Evolutionary conservation across 805 yeast species (phyloP).

Genomic region (Trichomonascus vanleenenianus): DNA sequence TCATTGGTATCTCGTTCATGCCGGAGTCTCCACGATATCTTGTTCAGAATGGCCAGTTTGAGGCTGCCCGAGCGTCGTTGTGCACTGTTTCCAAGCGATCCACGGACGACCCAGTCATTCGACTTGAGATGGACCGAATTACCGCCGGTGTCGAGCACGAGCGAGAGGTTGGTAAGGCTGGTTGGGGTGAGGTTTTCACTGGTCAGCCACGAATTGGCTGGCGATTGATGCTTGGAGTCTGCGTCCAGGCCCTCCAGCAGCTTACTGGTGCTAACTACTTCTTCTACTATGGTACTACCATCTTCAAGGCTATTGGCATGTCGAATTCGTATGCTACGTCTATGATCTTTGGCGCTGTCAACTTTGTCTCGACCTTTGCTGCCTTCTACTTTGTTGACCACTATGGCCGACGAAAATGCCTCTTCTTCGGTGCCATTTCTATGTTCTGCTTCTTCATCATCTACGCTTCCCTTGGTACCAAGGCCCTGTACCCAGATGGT

Average conservation of each 20-base stretch:
- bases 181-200: conserved; percentile 44
- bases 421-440: conserved; percentile 39
- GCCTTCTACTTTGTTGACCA: conserved; percentile 43
- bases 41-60: conserved; percentile 48
- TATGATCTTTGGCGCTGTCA: conserved; percentile 46
- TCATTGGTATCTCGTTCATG: conserved; percentile 53
- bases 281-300: conserved; percentile 57
- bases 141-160: conserved; percentile 44
- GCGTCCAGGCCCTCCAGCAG: conserved; percentile 49
- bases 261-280: conserved; percentile 61
- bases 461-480: conserved; percentile 40
- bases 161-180: conserved; percentile 40
- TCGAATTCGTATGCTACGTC: conserved; percentile 47
- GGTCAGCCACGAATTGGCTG: conserved; percentile 42
- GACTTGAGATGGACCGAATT: conserved; percentile 31
- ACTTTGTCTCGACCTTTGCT: conserved; percentile 43
- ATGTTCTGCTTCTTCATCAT: conserved; percentile 48
- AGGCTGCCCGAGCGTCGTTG: conserved; percentile 50
- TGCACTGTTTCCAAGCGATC: conserved; percentile 36
- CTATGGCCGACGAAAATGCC: conserved; percentile 43
- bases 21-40: conserved; percentile 75
- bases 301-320: conserved; percentile 39
- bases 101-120: conserved; percentile 27
- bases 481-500: conserved; percentile 31
- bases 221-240: conserved; percentile 34